Base-by-base conservation (phyloP, 1,139 yeast species). In the Zygoascus sp. region DNA sequence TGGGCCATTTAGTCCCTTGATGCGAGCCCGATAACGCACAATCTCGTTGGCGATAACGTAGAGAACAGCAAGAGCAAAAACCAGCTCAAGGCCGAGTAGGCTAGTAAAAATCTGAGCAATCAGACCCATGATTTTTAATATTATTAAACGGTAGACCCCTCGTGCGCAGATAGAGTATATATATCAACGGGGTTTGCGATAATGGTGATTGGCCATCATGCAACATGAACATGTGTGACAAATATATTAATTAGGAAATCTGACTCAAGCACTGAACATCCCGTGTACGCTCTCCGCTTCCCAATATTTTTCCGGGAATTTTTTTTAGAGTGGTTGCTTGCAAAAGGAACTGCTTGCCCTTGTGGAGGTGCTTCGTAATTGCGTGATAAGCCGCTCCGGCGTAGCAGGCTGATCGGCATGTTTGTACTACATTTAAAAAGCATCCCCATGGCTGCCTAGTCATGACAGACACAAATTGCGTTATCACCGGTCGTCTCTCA, bases 1-100 rank as follows among this genome's bases (percentile, higher is more conserved):
- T 2, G 58, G 58, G 4, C 57, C 57, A 2, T 36, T 27, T 23
- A 53, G 53, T 2, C 49, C 52, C 21, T 38, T 28, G 21, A 51
- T 36, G 19, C 56, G 45, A 9, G 44, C 48, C 3, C 41, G 46
- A 34, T 40, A 48, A 11, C 58, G 42, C 11, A 42, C 15, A n/a
- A 49, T 23, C 34, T 54, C 58, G 37, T 53, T 53, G 35, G 39
- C 21, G 19, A 50, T 32, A 19, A 53, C 17, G 38, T 47, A 52
- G 1, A 41, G 48, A 11, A 47, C 16, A 20, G 50, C 30, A 2
- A 44, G 34, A 16, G 47, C 34, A 1, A 48, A 11, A 11, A 27
- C 5, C 6, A 39, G n/a, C 13, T 25, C 32, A 11, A 28, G 9
- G 13, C 35, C 35, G n/a, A 19, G 11, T 15, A n/a, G 15, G 25